Evolutionary conservation across 352 stramenopile genomes (phyloP), one percentile per base, ranked within the genome.

Genomic region (Elongisporangium prolatum): DNA sequence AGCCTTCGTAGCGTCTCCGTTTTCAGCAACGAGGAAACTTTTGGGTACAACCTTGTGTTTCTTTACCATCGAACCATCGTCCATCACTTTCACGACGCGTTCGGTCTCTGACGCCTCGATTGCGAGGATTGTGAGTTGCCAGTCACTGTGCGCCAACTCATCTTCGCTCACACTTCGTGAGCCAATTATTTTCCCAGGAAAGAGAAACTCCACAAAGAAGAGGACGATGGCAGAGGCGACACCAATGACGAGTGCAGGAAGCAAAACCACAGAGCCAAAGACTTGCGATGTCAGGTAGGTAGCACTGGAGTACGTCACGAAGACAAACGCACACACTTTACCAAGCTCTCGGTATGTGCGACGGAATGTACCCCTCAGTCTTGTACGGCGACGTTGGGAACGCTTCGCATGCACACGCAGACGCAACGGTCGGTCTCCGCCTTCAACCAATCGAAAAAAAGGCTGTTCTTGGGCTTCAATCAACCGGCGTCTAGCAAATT

Each of bases 21-120:
- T 82, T 49, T 93, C 84, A 1, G 84, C 81, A 1, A 88, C 57
- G 8, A 93, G 40, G 38, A 89, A 93, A 16, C 66, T 67, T 56
- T 78, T 69, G 0, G 85, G 84, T 0, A 90, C 52, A 4, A 40
- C 28, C 28, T 8, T 40, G 28, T 40, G 28, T 13, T 6, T 13
- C 52, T 69, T 63, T 28, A 70, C 53, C 11, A 67, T 59, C 40
- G 51, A 44, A 48, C 38, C 18, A 55, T 10, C 55, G 21, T 22
- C 40, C 34, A 28, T 21, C 6, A 6, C 1, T 21, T 34, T 25
- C 16, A 50, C 47, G 16, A 50, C 34, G 8, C 65, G 66, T 58
- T 93, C 81, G 1, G 72, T 69, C n/a, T 78, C 70, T 0, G 81
- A 91, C 0, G 77, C 76, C 52, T 93, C 84, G 0, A 86, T 64